Base-by-base conservation (phyloP, 2,329 filamentous ascomycete genomes). In the Alternaria panax region DNA sequence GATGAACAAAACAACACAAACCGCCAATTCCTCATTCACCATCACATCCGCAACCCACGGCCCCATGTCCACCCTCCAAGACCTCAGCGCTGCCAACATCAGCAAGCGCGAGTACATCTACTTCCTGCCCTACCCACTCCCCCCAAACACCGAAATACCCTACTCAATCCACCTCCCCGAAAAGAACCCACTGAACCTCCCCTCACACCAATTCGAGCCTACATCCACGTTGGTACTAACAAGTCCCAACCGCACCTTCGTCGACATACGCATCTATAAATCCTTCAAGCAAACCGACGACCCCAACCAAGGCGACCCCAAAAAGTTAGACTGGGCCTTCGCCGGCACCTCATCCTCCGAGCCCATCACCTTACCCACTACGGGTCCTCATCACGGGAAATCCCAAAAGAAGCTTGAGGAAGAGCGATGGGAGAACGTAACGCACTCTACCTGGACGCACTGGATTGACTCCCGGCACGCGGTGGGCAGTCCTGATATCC, bases 221-320 rank as follows among this genome's bases (percentile, higher is more conserved):
- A 91, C 88, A 0, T 84, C 83, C 2, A 90, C 88, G 0, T 71
- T 90, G 4, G 89, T 91, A 12, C 78, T 91, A 45, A 90, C 88
- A 0, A 86, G 86, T 3, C 84, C 86, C 1, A 71, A 74, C 25
- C 79, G 79, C 28, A 82, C 80, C 36, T 91, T 89, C 70, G 84
- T 90, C 36, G 89, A 91, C 68, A 71, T 90, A 22, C 85, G 89
- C 40, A 79, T 89, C 51, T 71, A 84, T 47, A 76, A 73, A 20
- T 67, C 74, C 0, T 51, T 58, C 22, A 14, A 25, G n/a, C n/a
- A n/a, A 7, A 14, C 36, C 4, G 7, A 20, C 8, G 32, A 34
- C 3, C 63, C 71, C 48, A 75, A 72, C 47, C 43, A 36, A 5
- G 75, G 72, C 27, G 73, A 77, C 60, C 67, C 22, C 16, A 76